phyloP scores from a whole-genome alignment of 2,329 filamentous ascomycete species.

The Xylaria sp. region DNA sequence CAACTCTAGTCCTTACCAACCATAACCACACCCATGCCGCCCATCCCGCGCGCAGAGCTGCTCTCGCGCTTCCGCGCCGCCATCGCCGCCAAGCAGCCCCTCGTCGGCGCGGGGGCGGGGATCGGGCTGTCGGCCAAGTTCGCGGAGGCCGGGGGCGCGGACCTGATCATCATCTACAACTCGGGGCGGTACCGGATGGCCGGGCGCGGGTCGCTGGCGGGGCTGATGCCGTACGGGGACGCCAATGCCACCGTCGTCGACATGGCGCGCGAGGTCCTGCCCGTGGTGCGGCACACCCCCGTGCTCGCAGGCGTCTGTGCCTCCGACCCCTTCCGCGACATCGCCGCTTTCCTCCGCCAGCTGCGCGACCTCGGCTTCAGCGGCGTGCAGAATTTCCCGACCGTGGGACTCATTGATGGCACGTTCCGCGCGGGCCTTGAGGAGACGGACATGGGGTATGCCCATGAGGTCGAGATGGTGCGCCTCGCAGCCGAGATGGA shows the following conservation, averaged over 20 bases:
- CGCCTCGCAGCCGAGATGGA: conserved; percentile 67
- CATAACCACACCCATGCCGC: conserved; percentile 50
- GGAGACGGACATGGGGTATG: conserved; percentile 77
- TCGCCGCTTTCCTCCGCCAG: conserved; percentile 68
- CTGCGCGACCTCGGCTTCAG: conserved; percentile 72
- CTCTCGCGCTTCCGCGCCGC: conserved; percentile 64
- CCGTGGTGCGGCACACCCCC: conserved; percentile 70
- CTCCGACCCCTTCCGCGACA: conserved; percentile 75
- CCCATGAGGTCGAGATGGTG: conserved; percentile 74
- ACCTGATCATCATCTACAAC: conserved; percentile 79
- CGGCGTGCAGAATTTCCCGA: conserved; percentile 79
- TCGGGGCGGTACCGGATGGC: conserved; percentile 79
- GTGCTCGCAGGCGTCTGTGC: conserved; percentile 78
- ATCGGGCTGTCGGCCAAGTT: conserved; percentile 78
- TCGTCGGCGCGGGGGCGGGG: conserved; percentile 76
- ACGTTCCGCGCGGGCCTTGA: conserved; percentile 74
- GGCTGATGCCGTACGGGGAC: conserved; percentile 77
- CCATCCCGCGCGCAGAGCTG: conserved; percentile 66
- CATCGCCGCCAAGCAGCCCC: conserved; percentile 65
- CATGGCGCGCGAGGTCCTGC: conserved; percentile 76
- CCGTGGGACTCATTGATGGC: conserved; percentile 76
- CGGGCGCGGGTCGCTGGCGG: conserved; percentile 74
- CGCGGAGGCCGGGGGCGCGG: conserved; percentile 74
- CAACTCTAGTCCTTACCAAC: background rate
- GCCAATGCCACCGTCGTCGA: conserved; percentile 76